Base-by-base conservation (phyloP, 1,284 basidiomycete genomes). In the Ustilago xerochloae region DNA sequence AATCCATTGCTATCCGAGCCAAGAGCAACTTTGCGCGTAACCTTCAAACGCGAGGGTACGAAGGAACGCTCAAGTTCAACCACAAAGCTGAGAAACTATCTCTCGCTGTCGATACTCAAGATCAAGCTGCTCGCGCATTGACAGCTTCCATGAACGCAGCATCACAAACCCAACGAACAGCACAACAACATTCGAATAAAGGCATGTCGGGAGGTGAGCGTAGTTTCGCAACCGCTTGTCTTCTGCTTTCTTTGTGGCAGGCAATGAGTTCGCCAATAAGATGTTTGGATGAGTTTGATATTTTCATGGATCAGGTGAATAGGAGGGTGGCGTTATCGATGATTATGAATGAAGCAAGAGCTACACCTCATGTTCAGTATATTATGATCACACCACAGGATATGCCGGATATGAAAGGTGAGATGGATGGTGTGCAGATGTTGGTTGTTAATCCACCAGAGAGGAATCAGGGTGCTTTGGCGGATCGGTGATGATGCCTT, bases 251-350 rank as follows among this genome's bases (percentile, higher is more conserved):
- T 6, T 87, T 99, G 43, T 99, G 97, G 97, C 93, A 97, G 79
- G 91, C 93, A 10, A 93, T 96, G 59, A 91, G 92, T 1, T 96
- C 94, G 84, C 96, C 95, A 0, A 89, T 99, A 55, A 88, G 96
- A 63, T 99, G 96, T 81, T 89, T 99, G 32, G 95, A 96, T 91
- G 85, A 81, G 87, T 87, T 73, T 46, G 82, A 97, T 77, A 94
- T 97, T 13, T 97, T 96, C 87, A 93, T 97, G 91, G 95, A 98
- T 82, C 91, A 91, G 24, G 91, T 94, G 61, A 97, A 97, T 84
- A 90, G 96, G 33, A 90, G 90, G 62, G 91, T 96, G 74, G 92
- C 92, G 65, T 93, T 94, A 89, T 91, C 89, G 85, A 93, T 95
- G 91, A 92, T 97, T 39, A 64, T 80, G 45, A 59, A 67, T 26